Conservation (phyloP, 345 rosid genomes). For the Aquilaria yunnanensis region DNA sequence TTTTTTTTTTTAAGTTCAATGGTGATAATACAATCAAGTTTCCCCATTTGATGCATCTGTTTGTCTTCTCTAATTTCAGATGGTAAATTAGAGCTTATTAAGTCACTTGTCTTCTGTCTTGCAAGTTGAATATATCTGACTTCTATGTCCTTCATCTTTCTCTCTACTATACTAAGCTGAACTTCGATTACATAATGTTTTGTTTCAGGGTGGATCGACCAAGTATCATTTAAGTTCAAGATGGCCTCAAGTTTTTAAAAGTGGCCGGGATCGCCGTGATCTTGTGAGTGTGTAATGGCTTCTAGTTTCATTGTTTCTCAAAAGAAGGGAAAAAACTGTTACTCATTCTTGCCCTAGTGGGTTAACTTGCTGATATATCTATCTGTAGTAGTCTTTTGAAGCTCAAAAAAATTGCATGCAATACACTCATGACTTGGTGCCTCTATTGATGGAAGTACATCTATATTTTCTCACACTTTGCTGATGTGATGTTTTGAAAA, state of each 20-base stretch:
- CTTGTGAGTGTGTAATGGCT: conserved; percentile 48
- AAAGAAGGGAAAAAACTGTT: background rate
- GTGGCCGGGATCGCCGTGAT: conserved; percentile 92
- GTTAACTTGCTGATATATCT: no score
- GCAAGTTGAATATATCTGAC: background rate
- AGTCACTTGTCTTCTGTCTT: background rate
- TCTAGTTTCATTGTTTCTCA: background rate
- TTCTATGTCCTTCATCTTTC: conserved; percentile 1
- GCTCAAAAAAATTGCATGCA: no score
- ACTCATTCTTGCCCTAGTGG: no score
- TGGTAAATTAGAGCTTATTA: background rate
- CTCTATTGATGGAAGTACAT: conserved; percentile 15
- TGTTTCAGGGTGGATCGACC: conserved; percentile 85
- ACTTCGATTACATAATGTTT: conserved; percentile 12
- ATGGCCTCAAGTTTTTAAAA: conserved; percentile 90
- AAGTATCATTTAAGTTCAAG: conserved; percentile 84
- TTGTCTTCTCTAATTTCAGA: conserved; percentile 4
- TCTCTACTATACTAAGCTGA: background rate
- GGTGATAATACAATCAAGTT: no score
- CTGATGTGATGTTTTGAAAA: conserved; percentile 45
- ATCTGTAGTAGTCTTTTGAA: no score
- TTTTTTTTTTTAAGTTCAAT: no score
- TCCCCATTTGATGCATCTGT: background rate
- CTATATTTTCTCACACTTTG: conserved; percentile 5
- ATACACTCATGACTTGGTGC: background rate